These are phyloP conservation scores for Oldenlandia corymbosa DNA, from an alignment of 257 asterid genomes.

Conservation along the genomic window DNA sequence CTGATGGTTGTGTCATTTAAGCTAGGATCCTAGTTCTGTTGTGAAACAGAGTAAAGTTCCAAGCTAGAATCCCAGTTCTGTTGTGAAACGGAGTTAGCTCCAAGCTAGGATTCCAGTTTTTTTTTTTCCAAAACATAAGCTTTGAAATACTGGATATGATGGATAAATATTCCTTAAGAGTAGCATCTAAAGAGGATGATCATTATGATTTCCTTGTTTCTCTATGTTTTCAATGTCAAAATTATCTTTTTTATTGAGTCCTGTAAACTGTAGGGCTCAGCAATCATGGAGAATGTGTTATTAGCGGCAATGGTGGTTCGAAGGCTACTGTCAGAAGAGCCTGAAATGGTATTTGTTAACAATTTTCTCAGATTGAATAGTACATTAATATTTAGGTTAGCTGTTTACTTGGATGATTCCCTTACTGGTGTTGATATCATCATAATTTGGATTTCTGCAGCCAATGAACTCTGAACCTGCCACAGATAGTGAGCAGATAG, in stretches of 20 bases:
- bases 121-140: neutral
- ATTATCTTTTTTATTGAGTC: neutral
- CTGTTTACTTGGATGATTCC: neutral
- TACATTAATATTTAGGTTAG: neutral
- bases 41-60: neutral
- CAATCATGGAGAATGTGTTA: slow-evolving; percentile 67
- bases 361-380: neutral
- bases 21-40: neutral
- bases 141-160: no score
- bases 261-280: slow-evolving; percentile 52
- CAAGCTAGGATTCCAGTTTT: neutral
- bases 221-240: neutral
- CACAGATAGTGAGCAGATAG: slow-evolving; percentile 84
- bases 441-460: slow-evolving; percentile 40
- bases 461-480: slow-evolving; percentile 48
- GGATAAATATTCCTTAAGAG: no score
- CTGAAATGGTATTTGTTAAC: slow-evolving; percentile 55
- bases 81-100: neutral
- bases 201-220: neutral
- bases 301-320: slow-evolving; percentile 73
- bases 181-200: neutral
- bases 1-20: neutral
- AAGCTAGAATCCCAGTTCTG: slow-evolving; percentile 3
- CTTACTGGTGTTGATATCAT: neutral
- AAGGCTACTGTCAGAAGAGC: slow-evolving; percentile 95